phyloP scores from a whole-genome alignment of 2,329 filamentous ascomycete genomes.

The Samsoniella hepiali region DNA sequence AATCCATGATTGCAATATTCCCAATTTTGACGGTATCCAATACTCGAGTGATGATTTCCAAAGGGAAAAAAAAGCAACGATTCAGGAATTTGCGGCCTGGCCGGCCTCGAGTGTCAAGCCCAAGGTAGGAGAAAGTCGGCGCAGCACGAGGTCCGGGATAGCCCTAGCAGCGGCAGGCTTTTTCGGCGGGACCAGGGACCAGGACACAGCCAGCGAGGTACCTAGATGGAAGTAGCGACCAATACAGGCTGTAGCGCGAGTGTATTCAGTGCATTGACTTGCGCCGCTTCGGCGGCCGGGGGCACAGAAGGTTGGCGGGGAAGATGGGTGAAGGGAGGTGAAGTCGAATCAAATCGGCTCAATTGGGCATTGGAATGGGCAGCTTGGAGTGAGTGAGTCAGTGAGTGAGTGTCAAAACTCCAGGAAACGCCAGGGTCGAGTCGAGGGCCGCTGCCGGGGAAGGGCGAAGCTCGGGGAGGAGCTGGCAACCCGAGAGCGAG shows the following conservation, averaged over 20 bases:
- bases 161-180: neutral
- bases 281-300: neutral
- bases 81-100: neutral
- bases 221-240: neutral
- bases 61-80: neutral
- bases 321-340: neutral
- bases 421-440: neutral
- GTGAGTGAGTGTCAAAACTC: neutral
- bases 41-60: neutral
- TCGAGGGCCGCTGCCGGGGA: neutral
- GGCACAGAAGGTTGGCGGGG: neutral
- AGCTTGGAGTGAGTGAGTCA: neutral
- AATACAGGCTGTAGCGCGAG: neutral
- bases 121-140: neutral
- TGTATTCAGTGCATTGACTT: neutral
- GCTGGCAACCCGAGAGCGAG: neutral
- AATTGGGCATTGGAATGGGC: neutral
- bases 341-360: neutral
- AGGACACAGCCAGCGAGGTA: neutral
- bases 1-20: neutral
- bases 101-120: neutral
- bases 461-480: neutral
- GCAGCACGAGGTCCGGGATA: conserved; percentile 10
- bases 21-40: neutral
- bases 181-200: neutral